Evolutionary conservation across 208 protist genomes (phyloP).

Genomic region (Trypanosoma boissoni): DNA sequence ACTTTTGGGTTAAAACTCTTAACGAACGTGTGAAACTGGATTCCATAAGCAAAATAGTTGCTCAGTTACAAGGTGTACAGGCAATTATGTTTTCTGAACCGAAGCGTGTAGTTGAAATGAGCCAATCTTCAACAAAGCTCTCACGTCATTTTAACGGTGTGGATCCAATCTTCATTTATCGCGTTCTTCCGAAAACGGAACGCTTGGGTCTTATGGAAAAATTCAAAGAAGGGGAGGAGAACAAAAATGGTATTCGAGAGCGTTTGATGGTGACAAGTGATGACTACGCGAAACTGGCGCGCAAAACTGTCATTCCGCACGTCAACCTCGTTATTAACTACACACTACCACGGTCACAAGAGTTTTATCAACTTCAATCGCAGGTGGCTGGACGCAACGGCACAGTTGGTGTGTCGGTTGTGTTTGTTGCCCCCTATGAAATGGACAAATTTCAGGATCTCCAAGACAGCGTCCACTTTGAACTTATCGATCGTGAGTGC

Average conservation of each 20-base stretch:
- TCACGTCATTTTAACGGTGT: constrained; percentile 78
- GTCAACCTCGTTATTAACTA: constrained; percentile 91
- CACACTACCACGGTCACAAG: constrained; percentile 68
- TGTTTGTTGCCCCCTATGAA: constrained; percentile 60
- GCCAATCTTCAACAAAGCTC: constrained; percentile 40
- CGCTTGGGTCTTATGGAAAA: constrained; percentile 67
- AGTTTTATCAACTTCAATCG: constrained; percentile 88
- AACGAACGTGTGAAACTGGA: constrained; percentile 85
- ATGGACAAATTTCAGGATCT: constrained; percentile 48
- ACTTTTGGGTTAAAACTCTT: constrained; percentile 69
- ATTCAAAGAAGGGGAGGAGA: constrained; percentile 84
- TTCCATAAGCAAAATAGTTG: constrained; percentile 73
- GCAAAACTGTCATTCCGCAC: constrained; percentile 85
- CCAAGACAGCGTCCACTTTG: constrained; percentile 62
- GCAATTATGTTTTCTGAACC: constrained; percentile 86
- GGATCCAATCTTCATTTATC: constrained; percentile 76
- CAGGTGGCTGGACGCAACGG: constrained; percentile 74
- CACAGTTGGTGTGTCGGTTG: constrained; percentile 79
- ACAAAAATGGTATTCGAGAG: constrained; percentile 77
- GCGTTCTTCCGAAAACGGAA: constrained; percentile 68
- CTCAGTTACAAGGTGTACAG: constrained; percentile 86
- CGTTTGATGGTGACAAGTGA: constrained; percentile 89
- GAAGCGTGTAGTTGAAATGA: constrained; percentile 82
- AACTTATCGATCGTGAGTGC: constrained; percentile 56
- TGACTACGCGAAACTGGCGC: constrained; percentile 90